Base-by-base conservation (phyloP, 179 eudicot genomes). In the Amaranthus tricolor region DNA sequence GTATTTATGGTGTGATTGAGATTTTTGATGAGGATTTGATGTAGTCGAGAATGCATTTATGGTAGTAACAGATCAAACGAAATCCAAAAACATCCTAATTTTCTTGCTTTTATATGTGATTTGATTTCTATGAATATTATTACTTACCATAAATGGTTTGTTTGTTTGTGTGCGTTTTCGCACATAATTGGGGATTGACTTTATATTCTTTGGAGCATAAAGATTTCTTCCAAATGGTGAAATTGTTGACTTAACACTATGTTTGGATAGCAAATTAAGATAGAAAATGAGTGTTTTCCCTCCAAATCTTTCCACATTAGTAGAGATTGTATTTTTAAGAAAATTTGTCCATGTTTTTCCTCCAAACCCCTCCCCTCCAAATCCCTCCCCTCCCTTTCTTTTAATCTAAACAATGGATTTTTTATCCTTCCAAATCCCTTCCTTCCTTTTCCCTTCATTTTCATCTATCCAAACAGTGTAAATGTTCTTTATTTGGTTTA, bases 21-120 rank as follows among this genome's bases (percentile, higher is more conserved):
- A 51, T n/a, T 5, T 59, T 44, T 61, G 61, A 65, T 73, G 63
- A 53, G 13, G 9, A 59, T 17, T 31, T 21, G 55, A 58, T 74
- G 45, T 49, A 74, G 67, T 49, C 44, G 24, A 74, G 71, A 49
- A 40, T 79, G 76, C 79, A 79, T 71, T 82, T 68, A 76, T 74
- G 71, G 72, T 12, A 40, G 60, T 65, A 70, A 31, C 2, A 31
- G 3, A 66, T 61, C 40, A 57, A 60, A 53, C 15, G 51, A 59
- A 77, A 52, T 58, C 62, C 63, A 62, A 59, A 69, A 62, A 62
- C 53, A 44, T 65, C 44, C 31, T 56, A 24, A 47, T 49, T 78
- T 74, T 20, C 20, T 47, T 31, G 72, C 60, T 65, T 44, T 40
- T 19, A 56, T 19, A 19, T 31, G 10, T 59, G 74, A 78, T 64